Percentiles rank a stretch among this genome's conserved stretches.
Conservation (phyloP, 768 basidiomycete species). For the Leccinum truebloodii region DNA sequence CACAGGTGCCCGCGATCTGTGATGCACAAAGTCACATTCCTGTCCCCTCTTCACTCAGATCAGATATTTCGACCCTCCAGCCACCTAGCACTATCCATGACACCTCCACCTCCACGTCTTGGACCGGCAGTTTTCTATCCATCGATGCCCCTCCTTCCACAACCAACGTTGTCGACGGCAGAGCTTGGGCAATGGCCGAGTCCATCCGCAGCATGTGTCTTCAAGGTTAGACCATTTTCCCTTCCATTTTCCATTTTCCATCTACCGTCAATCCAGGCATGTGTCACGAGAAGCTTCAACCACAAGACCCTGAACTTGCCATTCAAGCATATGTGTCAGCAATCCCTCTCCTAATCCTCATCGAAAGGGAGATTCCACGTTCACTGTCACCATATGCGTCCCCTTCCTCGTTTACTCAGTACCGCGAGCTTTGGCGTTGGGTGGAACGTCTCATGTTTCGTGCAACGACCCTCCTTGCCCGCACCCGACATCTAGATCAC, state of each 20-base stretch:
- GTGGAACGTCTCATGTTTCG: conserved; percentile 80
- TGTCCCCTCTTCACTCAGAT: conserved; percentile 41
- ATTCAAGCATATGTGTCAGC: conserved; percentile 57
- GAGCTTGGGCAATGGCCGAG: conserved; percentile 73
- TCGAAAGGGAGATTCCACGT: conserved; percentile 48
- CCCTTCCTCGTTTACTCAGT: conserved; percentile 56
- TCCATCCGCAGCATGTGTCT: conserved; percentile 75
- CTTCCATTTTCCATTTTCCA: not conserved
- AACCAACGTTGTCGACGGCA: conserved; percentile 65
- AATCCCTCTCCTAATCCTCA: conserved; percentile 52
- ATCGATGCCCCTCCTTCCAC: conserved; percentile 40
- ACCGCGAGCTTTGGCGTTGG: conserved; percentile 88
- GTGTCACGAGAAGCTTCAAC: conserved; percentile 63
- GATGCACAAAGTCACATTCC: conserved; percentile 59
- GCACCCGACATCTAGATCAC: conserved; percentile 40
- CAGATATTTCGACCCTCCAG: conserved; percentile 40
- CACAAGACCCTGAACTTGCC: conserved; percentile 49
- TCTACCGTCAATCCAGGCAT: conserved; percentile 54
- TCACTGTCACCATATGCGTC: conserved; percentile 26
- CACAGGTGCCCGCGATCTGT: conserved; percentile 52
- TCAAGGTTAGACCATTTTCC: conserved; percentile 53
- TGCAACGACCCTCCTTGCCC: conserved; percentile 66
- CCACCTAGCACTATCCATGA: conserved; percentile 36
- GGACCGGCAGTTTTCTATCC: conserved; percentile 51
- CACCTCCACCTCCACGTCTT: conserved; percentile 50